Conservation (phyloP, 228 moss, liverwort and hornwort genomes). For the Sphagnum fallax region DNA sequence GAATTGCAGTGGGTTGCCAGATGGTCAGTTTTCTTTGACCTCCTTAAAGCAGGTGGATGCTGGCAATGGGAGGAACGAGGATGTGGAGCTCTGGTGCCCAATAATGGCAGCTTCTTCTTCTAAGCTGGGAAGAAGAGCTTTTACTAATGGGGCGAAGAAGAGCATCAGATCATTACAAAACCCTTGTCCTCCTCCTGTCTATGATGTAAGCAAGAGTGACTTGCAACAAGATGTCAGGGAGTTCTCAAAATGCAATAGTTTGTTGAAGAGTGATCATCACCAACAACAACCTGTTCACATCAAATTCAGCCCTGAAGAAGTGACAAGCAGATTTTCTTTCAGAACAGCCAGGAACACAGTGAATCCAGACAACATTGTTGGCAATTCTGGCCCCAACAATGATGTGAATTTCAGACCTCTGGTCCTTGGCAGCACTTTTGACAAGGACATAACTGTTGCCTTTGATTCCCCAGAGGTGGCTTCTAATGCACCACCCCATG, state of each 20-base stretch:
- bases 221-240: conserved; percentile 16
- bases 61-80: too few relatives aligned
- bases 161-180: conserved; percentile 13
- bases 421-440: too few relatives aligned
- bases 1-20: conserved; percentile 31
- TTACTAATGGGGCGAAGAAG: too few relatives aligned
- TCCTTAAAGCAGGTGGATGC: conserved; percentile 20
- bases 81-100: too few relatives aligned
- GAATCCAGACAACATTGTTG: too few relatives aligned
- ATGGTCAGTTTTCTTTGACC: conserved; percentile 32
- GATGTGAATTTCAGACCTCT: too few relatives aligned
- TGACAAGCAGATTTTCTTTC: conserved; percentile 25
- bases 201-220: conserved; percentile 17
- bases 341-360: background rate
- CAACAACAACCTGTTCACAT: conserved; percentile 9
- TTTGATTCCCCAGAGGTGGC: too few relatives aligned
- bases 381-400: too few relatives aligned
- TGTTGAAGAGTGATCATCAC: conserved; percentile 9
- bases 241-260: conserved; percentile 7
- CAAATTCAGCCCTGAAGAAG: conserved; percentile 34
- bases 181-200: conserved; percentile 12
- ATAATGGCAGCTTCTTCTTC: too few relatives aligned
- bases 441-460: too few relatives aligned
- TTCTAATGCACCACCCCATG: too few relatives aligned
- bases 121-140: too few relatives aligned